Base-by-base conservation (phyloP, 352 stramenopile species). In the Globisporangium splendens region DNA sequence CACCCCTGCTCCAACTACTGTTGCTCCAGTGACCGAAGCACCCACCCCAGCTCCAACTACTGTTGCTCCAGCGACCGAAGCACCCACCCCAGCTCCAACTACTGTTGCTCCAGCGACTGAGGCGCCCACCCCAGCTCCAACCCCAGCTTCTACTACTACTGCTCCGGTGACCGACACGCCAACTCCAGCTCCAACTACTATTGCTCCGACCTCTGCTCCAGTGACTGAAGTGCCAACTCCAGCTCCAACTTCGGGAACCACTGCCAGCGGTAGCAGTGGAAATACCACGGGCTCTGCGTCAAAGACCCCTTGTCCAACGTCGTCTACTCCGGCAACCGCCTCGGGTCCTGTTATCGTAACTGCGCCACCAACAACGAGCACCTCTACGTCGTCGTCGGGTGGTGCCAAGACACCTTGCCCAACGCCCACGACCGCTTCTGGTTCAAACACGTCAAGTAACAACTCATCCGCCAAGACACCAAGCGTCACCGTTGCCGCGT, bases 91-190 rank as follows among this genome's bases (percentile, higher is more conserved):
- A 11, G 22, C 46, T 51, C 46, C 46, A 14, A 28, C 18, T 22
- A 51, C 46, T 7, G 22, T 10, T 20, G 4, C 21, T n/a, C 28
- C 48, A 41, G 31, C 15, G 15, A 44, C 28, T 14, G 17, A 43
- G 8, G 15, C 33, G 5, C 33, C 49, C 15, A 35, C 49, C 20
- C 31, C 49, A 46, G 49, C 33, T n/a, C 49, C 49, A 39, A 24
- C n/a, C 0, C 41, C 48, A 0, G 24, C 22, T 10, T 15, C 31
- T 31, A 28, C 49, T 18, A 55, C 50, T 42, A 21, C 20, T 39
- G 31, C 31, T 55, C 50, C 50, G 43, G 28, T 17, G 6, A 54
- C 48, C n/a, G 46, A 50, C 5, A 8, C 43, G 22, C n/a, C 43
- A 22, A 50, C 44, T 1, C 18, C 44, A 21, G 8, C 24, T 22